A percentile compares a stretch with the other conserved stretches of the same genome.
phyloP scores from a whole-genome alignment of 805 yeast genomes.

The Lachancea fermentati region DNA sequence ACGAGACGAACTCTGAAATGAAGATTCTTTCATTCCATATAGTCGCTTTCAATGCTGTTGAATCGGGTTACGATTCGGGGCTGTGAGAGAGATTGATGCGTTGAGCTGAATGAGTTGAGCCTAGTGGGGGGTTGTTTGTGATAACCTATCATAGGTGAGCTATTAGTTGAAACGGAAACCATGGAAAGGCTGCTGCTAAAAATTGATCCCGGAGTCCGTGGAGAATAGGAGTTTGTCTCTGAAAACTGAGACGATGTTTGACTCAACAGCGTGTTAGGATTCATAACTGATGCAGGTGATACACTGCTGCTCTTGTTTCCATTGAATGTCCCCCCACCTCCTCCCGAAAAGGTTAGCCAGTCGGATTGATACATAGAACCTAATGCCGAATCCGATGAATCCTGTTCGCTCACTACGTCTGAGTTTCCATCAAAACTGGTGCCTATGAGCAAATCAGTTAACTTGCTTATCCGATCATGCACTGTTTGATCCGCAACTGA shows the following conservation, averaged over 20 bases:
- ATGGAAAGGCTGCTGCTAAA: conserved; percentile 5
- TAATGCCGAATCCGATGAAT: not conserved
- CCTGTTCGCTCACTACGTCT: too few species aligned
- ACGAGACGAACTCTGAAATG: too few species aligned
- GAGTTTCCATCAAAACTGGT: not conserved
- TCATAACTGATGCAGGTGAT: not conserved
- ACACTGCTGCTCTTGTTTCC: not conserved
- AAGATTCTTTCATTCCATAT: conserved; percentile 6
- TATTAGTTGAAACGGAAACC: conserved; percentile 1
- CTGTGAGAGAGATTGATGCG: not conserved
- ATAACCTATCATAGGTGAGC: conserved; percentile 3
- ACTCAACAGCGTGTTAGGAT: not conserved
- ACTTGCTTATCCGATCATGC: not conserved
- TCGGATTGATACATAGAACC: not conserved
- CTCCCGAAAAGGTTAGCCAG: not conserved
- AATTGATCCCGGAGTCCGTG: conserved; percentile 3
- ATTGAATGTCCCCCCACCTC: not conserved
- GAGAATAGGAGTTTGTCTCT: not conserved
- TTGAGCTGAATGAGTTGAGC: conserved; percentile 1
- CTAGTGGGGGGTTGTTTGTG: conserved; percentile 1
- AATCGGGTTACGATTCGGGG: conserved; percentile 12
- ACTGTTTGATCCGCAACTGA: not conserved
- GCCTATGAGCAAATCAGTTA: not conserved
- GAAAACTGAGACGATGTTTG: not conserved
- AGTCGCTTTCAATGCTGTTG: conserved; percentile 13